Evolutionary conservation across 495 filamentous ascomycete species (phyloP), one percentile per base, ranked within the genome.

Genomic region (Podospora anserina): DNA sequence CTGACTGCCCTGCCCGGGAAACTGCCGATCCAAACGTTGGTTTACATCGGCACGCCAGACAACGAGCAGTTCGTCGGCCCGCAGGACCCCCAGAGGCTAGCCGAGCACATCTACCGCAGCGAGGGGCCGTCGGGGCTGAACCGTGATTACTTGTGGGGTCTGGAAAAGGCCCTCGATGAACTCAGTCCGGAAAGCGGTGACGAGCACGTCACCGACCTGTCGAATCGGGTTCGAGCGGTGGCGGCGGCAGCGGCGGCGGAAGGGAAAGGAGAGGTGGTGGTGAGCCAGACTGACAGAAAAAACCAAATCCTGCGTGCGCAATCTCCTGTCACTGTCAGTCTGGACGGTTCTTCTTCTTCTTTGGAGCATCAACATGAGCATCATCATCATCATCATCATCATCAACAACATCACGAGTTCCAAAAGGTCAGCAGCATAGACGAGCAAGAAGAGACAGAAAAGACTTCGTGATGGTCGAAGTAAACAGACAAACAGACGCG

Each of bases 1-100:
- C 13, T 49, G 39, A 5, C 58, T 39, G 72, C 71, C 67, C 27
- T 57, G 7, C 64, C 69, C 61, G 16, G 15, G 20, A 4, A 60
- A 11, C 66, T 26, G 28, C 72, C 75, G 69, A 83, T 84, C 62
- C 78, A 65, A 49, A 85, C 87, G 5, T 75, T 97, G 69, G 92
- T 98, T 0, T 99, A 99, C 77, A 98, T 99, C 76, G 96, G 96
- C 13, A 91, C 94, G 3, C 96, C 96, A 0, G 85, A 86, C 18
- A 99, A 99, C 73, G 92, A 94, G 61, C 96, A 98, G 74, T 99
- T 99, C 77, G 82, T 93, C 53, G 92, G 91, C 0, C 88, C 85
- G 7, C 93, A 95, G 69, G 87, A 94, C 57, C 92, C 91, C 5
- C 86, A 94, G 74, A 82, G 84, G 62, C 88, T 99, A 62, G 96